Percentiles rank a stretch among this genome's conserved stretches.
phyloP scores from a whole-genome alignment of 352 stramenopile genomes.

The Halophytophthora polymorphica region DNA sequence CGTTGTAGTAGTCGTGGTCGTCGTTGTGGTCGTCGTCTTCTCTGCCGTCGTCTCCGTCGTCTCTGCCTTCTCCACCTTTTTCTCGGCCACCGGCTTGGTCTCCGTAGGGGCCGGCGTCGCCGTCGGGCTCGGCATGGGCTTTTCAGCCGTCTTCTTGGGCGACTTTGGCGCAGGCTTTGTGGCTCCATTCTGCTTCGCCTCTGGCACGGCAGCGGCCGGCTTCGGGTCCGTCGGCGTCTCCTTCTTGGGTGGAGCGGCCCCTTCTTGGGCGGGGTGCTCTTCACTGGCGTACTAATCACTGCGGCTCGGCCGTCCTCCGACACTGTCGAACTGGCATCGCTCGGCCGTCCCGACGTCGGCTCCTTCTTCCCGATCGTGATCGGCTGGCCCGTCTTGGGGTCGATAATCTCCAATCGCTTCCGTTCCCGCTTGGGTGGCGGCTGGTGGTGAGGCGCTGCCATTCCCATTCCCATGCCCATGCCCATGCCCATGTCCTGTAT shows the following conservation, averaged over 20 bases:
- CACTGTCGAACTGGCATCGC: constrained; percentile 13
- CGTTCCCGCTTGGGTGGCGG: constrained; percentile 42
- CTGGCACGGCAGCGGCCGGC: constrained; percentile 1
- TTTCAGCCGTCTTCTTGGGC: constrained; percentile 17
- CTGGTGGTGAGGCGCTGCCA: constrained; percentile 30
- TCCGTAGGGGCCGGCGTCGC: background rate
- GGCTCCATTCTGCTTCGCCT: constrained; percentile 23
- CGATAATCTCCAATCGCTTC: constrained; percentile 46
- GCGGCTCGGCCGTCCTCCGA: constrained; percentile 18
- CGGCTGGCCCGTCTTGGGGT: constrained; percentile 46
- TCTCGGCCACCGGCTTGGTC: constrained; percentile 13
- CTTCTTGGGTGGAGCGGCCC: constrained; percentile 6
- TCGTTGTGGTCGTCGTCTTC: constrained; percentile 21
- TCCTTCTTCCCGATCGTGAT: constrained; percentile 30
- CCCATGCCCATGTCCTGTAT: constrained; percentile 48
- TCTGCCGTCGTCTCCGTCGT: constrained; percentile 6
- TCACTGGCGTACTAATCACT: constrained; percentile 16
- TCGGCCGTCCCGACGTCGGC: constrained; percentile 8
- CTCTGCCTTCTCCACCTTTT: constrained; percentile 3
- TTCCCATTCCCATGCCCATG: constrained; percentile 35
- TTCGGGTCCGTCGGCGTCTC: background rate
- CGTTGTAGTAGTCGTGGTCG: constrained; percentile 10
- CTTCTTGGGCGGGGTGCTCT: constrained; percentile 35
- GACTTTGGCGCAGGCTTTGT: constrained; percentile 16
- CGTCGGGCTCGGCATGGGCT: constrained; percentile 9